Base-by-base conservation (phyloP, 1,284 basidiomycete species). In the Cryptococcus deneoformans region DNA sequence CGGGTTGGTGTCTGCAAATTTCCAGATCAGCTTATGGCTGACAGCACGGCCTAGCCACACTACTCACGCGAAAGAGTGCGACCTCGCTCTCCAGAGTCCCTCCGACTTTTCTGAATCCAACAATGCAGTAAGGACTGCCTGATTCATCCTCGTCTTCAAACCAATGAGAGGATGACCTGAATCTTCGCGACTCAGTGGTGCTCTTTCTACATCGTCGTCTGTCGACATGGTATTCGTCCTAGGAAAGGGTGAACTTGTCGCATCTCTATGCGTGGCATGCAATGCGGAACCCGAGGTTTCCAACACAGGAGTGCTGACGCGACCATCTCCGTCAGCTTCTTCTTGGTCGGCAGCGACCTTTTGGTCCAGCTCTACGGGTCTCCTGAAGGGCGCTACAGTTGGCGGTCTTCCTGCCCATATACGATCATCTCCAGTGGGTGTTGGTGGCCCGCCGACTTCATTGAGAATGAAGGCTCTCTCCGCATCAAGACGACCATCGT, bases 381-480 rank as follows among this genome's bases (percentile, higher is more conserved):
- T 81, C 36, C 92, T 83, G 72, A 96, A 95, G 4, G 92, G 92
- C 0, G 88, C 90, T 2, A 87, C 69, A 0, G 68, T 71, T 1
- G 73, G 75, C 37, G 65, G 54, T 20, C 65, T 62, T 78, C 46
- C 37, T 2, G 64, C 83, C 83, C 68, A 87, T 80, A 71, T 57
- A 34, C 61, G 58, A n/a, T 72, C 70, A 77, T 80, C 59, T 79
- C 73, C 61, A 80, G 1, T 3, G 40, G 40, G 2, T n/a, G 40
- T 42, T 10, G n/a, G 10, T 42, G n/a, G 3, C 40, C 40, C 3
- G 40, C 46, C 46, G 38, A 58, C 50, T 4, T 69, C 68, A 6
- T 64, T 62, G 1, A 73, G 75, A 1, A 73, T 71, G 36, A 64
- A 68, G 5, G 76, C 73, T 36, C 70, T 60, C 34, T 34, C 46